phyloP scores from a whole-genome alignment of 805 yeast genomes.

The baker's yeast (Saccharomyces cerevisiae) region DNA sequence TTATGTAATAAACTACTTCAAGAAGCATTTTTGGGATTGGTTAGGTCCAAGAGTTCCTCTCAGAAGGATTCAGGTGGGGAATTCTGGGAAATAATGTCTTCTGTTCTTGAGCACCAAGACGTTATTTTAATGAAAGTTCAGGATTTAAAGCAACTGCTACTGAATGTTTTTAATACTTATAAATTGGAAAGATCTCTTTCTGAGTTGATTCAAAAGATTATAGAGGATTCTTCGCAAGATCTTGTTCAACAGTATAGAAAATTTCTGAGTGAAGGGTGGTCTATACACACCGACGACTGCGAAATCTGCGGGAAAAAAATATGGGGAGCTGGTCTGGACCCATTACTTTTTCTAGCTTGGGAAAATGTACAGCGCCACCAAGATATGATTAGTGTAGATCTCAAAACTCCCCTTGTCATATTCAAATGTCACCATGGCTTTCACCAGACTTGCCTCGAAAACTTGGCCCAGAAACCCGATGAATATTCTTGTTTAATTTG shows the following conservation, averaged over 20 bases:
- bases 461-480: conserved; percentile 20
- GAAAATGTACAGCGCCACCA: conserved; percentile 35
- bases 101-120: conserved; percentile 44
- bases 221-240: conserved; percentile 48
- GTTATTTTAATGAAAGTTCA: conserved; percentile 44
- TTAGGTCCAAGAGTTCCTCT: conserved; percentile 12
- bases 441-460: conserved; percentile 22
- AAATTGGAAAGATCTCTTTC: conserved; percentile 54
- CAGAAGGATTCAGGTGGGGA: conserved; percentile 26
- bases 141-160: conserved; percentile 50
- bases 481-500: conserved; percentile 21
- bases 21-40: conserved; percentile 16
- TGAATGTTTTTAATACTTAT: conserved; percentile 57
- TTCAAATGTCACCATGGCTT: conserved; percentile 28
- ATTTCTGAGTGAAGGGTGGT: conserved; percentile 55
- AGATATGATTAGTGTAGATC: background rate
- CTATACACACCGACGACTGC: conserved; percentile 48
- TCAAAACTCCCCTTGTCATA: conserved; percentile 7
- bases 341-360: conserved; percentile 49
- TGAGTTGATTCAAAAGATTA: conserved; percentile 41
- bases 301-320: conserved; percentile 67
- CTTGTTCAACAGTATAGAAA: conserved; percentile 37
- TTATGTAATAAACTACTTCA: conserved; percentile 14
- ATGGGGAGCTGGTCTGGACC: conserved; percentile 57
- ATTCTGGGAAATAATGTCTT: conserved; percentile 47